phyloP scores from a whole-genome alignment of 108 stramenopile genomes.

The Cylindrotheca closterium region DNA sequence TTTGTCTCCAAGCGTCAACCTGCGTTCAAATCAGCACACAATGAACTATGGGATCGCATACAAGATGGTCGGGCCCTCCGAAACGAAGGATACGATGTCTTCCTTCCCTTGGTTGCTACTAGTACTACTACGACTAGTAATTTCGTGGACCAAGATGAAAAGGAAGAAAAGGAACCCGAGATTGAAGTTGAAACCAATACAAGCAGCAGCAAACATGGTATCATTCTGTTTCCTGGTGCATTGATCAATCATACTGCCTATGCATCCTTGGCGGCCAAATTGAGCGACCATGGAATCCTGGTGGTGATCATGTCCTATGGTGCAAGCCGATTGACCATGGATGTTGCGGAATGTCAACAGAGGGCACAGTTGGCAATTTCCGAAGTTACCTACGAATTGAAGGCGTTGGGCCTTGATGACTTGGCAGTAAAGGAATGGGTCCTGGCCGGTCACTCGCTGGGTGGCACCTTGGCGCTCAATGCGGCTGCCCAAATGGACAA shows the following conservation, averaged over 20 bases:
- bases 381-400: conserved; percentile 18
- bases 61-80: conserved; percentile 3
- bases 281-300: conserved; percentile 50
- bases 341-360: not conserved
- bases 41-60: conserved; percentile 32
- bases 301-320: conserved; percentile 43
- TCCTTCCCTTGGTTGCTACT: too few relatives aligned
- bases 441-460: conserved; percentile 54
- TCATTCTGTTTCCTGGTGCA: conserved; percentile 60
- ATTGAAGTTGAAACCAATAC: not conserved
- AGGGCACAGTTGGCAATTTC: not conserved
- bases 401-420: conserved; percentile 21
- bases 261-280: conserved; percentile 39
- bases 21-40: conserved; percentile 56
- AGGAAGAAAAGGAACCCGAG: too few relatives aligned
- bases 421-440: conserved; percentile 38
- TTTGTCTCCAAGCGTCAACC: too few relatives aligned
- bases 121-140: too few relatives aligned
- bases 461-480: conserved; percentile 17
- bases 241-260: conserved; percentile 58
- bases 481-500: not conserved
- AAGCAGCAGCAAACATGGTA: conserved; percentile 26
- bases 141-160: too few relatives aligned
- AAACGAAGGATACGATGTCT: conserved; percentile 10
- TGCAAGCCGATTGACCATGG: conserved; percentile 23